Base-by-base conservation (phyloP, 1,284 basidiomycete genomes). In the Anthracocystis walkeri region DNA sequence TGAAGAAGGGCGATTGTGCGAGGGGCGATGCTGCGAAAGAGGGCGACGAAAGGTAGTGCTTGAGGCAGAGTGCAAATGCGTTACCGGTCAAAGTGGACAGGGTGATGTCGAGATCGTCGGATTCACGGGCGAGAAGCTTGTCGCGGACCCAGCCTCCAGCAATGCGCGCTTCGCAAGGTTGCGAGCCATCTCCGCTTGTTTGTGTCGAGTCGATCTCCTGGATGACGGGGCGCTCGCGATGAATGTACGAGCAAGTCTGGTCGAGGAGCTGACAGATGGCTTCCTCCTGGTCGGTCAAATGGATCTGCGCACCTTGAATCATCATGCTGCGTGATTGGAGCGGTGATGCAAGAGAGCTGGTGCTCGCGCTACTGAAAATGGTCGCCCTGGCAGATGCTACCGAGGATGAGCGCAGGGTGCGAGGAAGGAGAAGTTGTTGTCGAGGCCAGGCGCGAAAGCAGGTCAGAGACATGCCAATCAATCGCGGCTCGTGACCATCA, bases 131-230 rank as follows among this genome's bases (percentile, higher is more conserved):
- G 31, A 99, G 89, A 38, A 99, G 88, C 91, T 99, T 99, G 87
- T 99, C 96, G 79, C 95, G 88, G 46, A 97, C 95, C 95, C 95
- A 98, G 33, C 95, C 95, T 38, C 95, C 95, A 10, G 94, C 95
- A 25, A 84, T 83, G 18, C 83, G 72, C 7, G 82, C 82, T 45
- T 82, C 75, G 41, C 64, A 67, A 4, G 54, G 56, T 25, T 60
- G 27, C 3, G 49, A 44, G 25, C 50, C 58, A 70, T 74, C 66
- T 7, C 55, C 51, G 44, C 71, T 75, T 12, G 52, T 50, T 23
- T 72, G 75, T 11, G 62, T 58, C 4, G 58, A 58, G 45, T 77
- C 79, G 12, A 78, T 58, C 5, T 56, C 67, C 8, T 61, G 62
- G 10, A 78, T 68, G 16, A 54, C 27, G 4, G 81, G 81, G n/a